These are phyloP conservation scores for Thermochaetoides dissita DNA, from an alignment of 2,329 filamentous ascomycete genomes.

Conservation along the genomic window DNA sequence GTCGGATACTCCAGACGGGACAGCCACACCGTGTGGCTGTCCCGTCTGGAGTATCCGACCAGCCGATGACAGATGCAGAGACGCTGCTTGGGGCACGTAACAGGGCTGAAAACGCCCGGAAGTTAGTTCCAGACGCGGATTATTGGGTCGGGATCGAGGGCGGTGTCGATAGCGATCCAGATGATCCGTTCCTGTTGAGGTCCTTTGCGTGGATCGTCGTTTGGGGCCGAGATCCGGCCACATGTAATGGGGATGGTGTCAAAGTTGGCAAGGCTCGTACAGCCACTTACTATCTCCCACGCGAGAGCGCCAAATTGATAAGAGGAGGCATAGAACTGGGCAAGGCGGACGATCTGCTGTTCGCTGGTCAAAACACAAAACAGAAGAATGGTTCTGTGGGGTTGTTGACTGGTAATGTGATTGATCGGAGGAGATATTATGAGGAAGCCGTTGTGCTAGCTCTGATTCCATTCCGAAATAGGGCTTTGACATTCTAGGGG, in stretches of 20 bases:
- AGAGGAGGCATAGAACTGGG: constrained; percentile 26
- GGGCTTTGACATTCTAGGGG: constrained; percentile 19
- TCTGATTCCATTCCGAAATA: constrained; percentile 27
- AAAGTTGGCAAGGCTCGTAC: constrained; percentile 21
- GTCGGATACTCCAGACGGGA: constrained; percentile 25
- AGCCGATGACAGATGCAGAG: constrained; percentile 25
- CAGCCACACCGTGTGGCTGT: constrained; percentile 19
- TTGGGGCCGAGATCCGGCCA: constrained; percentile 9
- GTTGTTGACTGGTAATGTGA: constrained; percentile 24
- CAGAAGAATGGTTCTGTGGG: constrained; percentile 26
- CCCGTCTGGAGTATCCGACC: constrained; percentile 25
- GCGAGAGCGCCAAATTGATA: constrained; percentile 23
- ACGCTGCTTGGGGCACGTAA: constrained; percentile 27
- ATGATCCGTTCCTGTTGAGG: constrained; percentile 16
- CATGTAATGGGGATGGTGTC: constrained; percentile 6
- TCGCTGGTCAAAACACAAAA: constrained; percentile 25
- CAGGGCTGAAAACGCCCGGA: constrained; percentile 21
- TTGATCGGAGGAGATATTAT: constrained; percentile 25
- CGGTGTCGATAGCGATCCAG: constrained; percentile 20
- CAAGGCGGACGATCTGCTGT: constrained; percentile 25
- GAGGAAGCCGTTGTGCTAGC: constrained; percentile 26
- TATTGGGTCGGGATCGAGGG: constrained; percentile 30
- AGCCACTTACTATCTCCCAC: constrained; percentile 23
- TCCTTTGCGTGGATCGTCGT: constrained; percentile 29
- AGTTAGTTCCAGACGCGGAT: constrained; percentile 19